Conservation (phyloP, 2,329 filamentous ascomycete genomes). For the Paecilomyces variotii region DNA sequence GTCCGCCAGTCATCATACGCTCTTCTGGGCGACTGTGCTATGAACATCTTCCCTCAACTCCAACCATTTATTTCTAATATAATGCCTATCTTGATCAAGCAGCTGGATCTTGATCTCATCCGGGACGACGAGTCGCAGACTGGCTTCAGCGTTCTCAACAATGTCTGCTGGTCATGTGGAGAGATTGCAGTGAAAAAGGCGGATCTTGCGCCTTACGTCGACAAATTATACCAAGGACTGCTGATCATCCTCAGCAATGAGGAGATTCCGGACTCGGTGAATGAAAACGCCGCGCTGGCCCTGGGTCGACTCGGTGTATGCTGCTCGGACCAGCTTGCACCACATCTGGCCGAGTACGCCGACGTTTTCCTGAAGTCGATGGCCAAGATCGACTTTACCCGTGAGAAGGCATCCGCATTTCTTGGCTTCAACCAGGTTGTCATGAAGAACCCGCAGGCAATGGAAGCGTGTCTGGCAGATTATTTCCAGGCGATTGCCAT, state of each 20-base stretch:
- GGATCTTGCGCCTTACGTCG: conserved; percentile 67
- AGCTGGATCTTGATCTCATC: conserved; percentile 73
- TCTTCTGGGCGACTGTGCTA: conserved; percentile 86
- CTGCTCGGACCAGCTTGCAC: conserved; percentile 67
- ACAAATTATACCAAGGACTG: conserved; percentile 67
- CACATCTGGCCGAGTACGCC: conserved; percentile 71
- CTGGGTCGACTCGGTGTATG: conserved; percentile 78
- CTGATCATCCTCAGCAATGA: conserved; percentile 78
- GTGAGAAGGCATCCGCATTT: conserved; percentile 91
- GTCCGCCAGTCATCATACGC: conserved; percentile 95
- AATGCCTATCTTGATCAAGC: conserved; percentile 70
- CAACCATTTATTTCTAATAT: conserved; percentile 65
- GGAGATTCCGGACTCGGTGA: conserved; percentile 75
- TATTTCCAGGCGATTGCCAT: conserved; percentile 80
- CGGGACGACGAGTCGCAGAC: conserved; percentile 74
- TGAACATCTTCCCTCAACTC: conserved; percentile 79
- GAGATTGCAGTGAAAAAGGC: conserved; percentile 77
- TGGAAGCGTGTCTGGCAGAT: conserved; percentile 74
- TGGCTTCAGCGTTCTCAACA: conserved; percentile 90
- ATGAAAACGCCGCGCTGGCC: conserved; percentile 90
- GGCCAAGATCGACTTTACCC: conserved; percentile 74
- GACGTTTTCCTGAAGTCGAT: conserved; percentile 75
- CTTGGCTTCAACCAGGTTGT: conserved; percentile 83
- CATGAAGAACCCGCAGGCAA: conserved; percentile 77
- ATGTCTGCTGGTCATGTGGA: conserved; percentile 93